These are phyloP conservation scores for Dichomitus squalens DNA, from an alignment of 1,284 basidiomycete species.

Conservation along the genomic window DNA sequence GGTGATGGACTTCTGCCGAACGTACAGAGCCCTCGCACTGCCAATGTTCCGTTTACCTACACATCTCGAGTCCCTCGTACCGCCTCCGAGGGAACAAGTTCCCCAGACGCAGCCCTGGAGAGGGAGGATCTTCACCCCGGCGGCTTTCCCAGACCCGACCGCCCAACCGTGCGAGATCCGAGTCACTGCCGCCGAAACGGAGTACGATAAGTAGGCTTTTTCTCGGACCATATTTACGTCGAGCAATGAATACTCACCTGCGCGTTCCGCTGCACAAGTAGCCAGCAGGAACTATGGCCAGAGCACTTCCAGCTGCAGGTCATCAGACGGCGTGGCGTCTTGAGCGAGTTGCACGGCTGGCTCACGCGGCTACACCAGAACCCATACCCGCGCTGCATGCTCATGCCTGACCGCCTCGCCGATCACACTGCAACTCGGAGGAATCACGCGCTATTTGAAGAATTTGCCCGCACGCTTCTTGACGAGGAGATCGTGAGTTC, in stretches of 20 bases:
- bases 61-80: slow-evolving; percentile 57
- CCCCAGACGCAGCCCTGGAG: slow-evolving; percentile 51
- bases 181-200: slow-evolving; percentile 65
- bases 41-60: slow-evolving; percentile 57
- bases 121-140: slow-evolving; percentile 52
- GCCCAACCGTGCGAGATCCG: slow-evolving; percentile 47
- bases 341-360: slow-evolving; percentile 54
- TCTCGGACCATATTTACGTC: slow-evolving; percentile 1
- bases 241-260: not conserved
- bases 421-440: slow-evolving; percentile 48
- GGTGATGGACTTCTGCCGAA: slow-evolving; percentile 16
- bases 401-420: slow-evolving; percentile 61
- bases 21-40: slow-evolving; percentile 19
- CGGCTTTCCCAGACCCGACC: slow-evolving; percentile 29
- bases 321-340: slow-evolving; percentile 42
- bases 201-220: slow-evolving; percentile 61
- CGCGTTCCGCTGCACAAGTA: slow-evolving; percentile 26
- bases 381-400: slow-evolving; percentile 55
- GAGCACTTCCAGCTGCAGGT: slow-evolving; percentile 48
- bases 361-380: slow-evolving; percentile 36
- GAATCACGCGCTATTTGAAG: slow-evolving; percentile 56
- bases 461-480: slow-evolving; percentile 51
- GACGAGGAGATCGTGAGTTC: slow-evolving; percentile 54
- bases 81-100: slow-evolving; percentile 50
- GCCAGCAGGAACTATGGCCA: slow-evolving; percentile 50